Evolutionary conservation across 306 rosid genomes (phyloP), one percentile per base, ranked within the genome.

Genomic region (Rosa chinensis): DNA sequence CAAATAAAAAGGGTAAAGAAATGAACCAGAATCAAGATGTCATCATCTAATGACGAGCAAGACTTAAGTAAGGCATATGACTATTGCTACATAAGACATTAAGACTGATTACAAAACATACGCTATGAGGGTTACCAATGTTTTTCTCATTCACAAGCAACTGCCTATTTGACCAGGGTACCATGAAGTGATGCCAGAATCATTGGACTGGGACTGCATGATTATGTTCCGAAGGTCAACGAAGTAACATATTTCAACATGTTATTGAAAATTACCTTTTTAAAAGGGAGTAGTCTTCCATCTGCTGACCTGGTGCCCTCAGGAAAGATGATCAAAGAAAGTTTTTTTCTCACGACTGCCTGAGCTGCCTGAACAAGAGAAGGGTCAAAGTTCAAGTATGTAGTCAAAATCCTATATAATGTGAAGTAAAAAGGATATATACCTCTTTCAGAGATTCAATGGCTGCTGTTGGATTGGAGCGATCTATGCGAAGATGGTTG

Each of bases 401-500:
- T 40, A 12, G 56, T 3, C 16, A 3, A 59, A 55, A 25, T 50
- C 42, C 17, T 63, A 61, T n/a, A 59, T 21, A 61, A 63, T 70
- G 43, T 2, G 76, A 58, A 66, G 43, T 1, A 82, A 75, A 32
- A 32, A 32, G 35, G 35, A 71, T 48, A 25, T 64, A 39, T 77
- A 88, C 90, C 88, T 87, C 70, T 75, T 87, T 89, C 86, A 90
- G 77, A 77, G 94, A 90, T 72, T 86, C 86, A 21, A 88, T 82
- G 72, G 90, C 90, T 61, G 83, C 77, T 39, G 79, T 39, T 12
- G 92, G 86, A 74, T 90, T 88, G 49, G 91, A 88, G 9, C 94
- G 94, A 78, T 90, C 92, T 43, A 88, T 85, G 25, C 94, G 92
- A 77, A 90, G 89, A 82, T 88, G 92, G 82, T 90, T 88, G 9